Conservation (phyloP, 352 stramenopile species). For the Globisporangium orthogonon region DNA sequence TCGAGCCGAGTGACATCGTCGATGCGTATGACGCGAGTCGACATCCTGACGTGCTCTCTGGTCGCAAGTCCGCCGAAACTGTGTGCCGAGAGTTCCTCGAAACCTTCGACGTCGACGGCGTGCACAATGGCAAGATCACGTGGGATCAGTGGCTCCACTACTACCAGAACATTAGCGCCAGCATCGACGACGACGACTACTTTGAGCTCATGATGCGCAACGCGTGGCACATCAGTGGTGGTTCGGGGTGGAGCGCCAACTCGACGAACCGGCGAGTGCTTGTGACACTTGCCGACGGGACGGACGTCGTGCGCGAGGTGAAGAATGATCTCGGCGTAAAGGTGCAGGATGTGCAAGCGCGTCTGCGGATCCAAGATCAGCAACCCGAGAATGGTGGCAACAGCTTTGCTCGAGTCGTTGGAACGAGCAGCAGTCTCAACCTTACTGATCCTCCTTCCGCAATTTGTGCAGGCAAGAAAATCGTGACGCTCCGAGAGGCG, state of each 20-base stretch:
- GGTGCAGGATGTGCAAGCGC: constrained; percentile 23
- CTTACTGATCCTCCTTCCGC: constrained; percentile 7
- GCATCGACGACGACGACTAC: constrained; percentile 87
- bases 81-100: constrained; percentile 82
- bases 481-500: constrained; percentile 54
- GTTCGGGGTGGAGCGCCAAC: constrained; percentile 46
- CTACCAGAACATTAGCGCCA: constrained; percentile 87
- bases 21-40: constrained; percentile 75
- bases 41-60: constrained; percentile 80
- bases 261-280: constrained; percentile 56
- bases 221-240: constrained; percentile 56
- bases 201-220: constrained; percentile 92
- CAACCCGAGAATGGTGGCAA: neutral
- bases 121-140: constrained; percentile 66
- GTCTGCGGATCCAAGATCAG: constrained; percentile 27
- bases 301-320: constrained; percentile 35
- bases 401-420: constrained; percentile 5
- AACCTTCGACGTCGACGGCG: constrained; percentile 73
- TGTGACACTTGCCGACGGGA: constrained; percentile 47
- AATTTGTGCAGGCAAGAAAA: constrained; percentile 22
- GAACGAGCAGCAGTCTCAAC: constrained; percentile 6
- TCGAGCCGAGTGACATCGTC: constrained; percentile 79
- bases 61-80: constrained; percentile 51
- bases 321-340: constrained; percentile 38
- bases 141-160: constrained; percentile 74